Base-by-base conservation (phyloP, 1,284 basidiomycete species). In the Cutaneotrichosporon daszewskae region DNA sequence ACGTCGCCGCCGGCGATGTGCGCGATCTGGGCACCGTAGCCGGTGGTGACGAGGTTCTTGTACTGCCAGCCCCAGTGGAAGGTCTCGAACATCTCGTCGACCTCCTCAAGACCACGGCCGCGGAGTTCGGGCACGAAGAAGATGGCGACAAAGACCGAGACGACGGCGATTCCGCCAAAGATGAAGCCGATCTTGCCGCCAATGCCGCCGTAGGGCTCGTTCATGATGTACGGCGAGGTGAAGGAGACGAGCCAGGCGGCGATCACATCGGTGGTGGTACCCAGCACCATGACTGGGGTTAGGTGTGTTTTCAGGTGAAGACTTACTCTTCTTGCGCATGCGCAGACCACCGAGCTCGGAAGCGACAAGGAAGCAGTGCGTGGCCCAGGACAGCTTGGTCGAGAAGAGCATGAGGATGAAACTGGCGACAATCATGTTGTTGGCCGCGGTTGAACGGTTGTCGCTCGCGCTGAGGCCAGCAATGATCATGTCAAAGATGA, bases 91-190 rank as follows among this genome's bases (percentile, higher is more conserved):
- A 57, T 43, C 42, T 59, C 57, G 38, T 59, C 57, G 14, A 57
- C 48, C 23, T 44, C 42, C 13, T 44, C 42, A 14, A 58, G 45
- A 3, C 43, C 46, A 26, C 54, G 46, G 5, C 57, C 55, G 10
- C 34, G 18, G 26, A 55, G 40, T 32, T 59, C 57, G 8, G 57
- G 57, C 0, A 59, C 43, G 40, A 55, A 51, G 41, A 59, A 55
- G 27, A 57, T 42, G 23, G 43, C 45, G 32, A 48, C 57, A 26
- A 57, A n/a, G 23, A 57, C 28, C 3, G 49, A 37, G 19, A 53
- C n/a, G 17, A 43, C 27, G 2, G 45, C 26, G 27, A 54, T 42
- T 17, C 34, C 45, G 16, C 40, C 33, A 18, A 47, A 54, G 36
- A 54, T 47, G 38, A 44, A 51, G 17, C 54, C 54, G 13, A 55